A percentile compares a stretch with the other conserved stretches of the same genome.
phyloP scores from a whole-genome alignment of 2,329 filamentous ascomycete species.

The Aureobasidium sp. region DNA sequence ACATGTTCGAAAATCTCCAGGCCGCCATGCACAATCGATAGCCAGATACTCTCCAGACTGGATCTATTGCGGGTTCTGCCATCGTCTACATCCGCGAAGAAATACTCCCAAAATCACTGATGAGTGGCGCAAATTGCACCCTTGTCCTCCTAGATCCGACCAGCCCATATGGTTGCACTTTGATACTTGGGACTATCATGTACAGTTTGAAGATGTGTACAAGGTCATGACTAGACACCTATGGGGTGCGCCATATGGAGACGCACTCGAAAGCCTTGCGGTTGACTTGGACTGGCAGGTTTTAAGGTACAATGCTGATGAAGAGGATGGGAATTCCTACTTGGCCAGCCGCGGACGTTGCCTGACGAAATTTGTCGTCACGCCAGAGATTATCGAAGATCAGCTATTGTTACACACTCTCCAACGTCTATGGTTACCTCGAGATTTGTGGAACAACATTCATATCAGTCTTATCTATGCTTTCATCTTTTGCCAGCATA shows the following conservation, averaged over 20 bases:
- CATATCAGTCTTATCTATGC: neutral
- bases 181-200: neutral
- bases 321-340: neutral
- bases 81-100: neutral
- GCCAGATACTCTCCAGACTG: neutral
- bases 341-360: neutral
- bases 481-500: neutral
- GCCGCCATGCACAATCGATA: neutral
- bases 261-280: neutral
- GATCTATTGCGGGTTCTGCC: neutral
- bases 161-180: neutral
- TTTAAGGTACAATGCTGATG: neutral
- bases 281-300: neutral
- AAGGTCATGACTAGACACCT: neutral
- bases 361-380: neutral
- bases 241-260: neutral
- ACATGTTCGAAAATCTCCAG: neutral
- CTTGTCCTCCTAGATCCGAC: neutral
- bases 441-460: neutral
- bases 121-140: neutral
- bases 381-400: neutral
- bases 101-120: neutral
- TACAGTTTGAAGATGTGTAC: neutral
- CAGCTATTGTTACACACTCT: neutral
- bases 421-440: neutral